Evolutionary conservation across 768 basidiomycete genomes (phyloP).

Genomic region (Suillus luteus): DNA sequence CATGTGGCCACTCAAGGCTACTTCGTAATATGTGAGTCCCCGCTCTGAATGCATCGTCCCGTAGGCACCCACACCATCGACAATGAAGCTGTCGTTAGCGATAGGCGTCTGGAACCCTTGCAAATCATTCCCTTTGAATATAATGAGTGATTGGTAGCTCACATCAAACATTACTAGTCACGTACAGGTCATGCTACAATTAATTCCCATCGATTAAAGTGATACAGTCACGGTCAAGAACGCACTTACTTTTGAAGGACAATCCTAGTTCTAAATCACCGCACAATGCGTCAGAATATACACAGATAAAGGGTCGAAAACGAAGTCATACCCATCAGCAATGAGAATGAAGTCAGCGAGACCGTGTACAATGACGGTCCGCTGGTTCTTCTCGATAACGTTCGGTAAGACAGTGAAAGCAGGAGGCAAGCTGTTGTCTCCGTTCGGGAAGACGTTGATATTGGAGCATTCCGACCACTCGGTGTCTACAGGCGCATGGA

Average conservation of each 20-base stretch:
- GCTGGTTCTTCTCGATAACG: constrained; percentile 73
- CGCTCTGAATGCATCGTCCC: constrained; percentile 69
- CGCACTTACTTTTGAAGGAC: constrained; percentile 3
- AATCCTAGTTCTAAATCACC: constrained; percentile 46
- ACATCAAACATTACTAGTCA: neutral
- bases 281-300: neutral
- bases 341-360: constrained; percentile 74
- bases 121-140: constrained; percentile 16
- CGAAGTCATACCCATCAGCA: constrained; percentile 58
- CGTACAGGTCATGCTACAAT: constrained; percentile 4
- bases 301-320: neutral
- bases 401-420: constrained; percentile 67
- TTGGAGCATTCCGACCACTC: constrained; percentile 66
- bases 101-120: constrained; percentile 80
- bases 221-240: neutral
- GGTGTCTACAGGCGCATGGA: constrained; percentile 66
- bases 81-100: constrained; percentile 62
- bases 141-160: neutral
- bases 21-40: constrained; percentile 66
- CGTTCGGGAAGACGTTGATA: constrained; percentile 58
- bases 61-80: constrained; percentile 71
- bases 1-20: constrained; percentile 75
- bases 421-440: constrained; percentile 62
- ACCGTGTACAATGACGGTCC: constrained; percentile 71
- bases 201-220: neutral